Base-by-base conservation (phyloP, 2,329 filamentous ascomycete species). In the Periglandula ipomoeae region DNA sequence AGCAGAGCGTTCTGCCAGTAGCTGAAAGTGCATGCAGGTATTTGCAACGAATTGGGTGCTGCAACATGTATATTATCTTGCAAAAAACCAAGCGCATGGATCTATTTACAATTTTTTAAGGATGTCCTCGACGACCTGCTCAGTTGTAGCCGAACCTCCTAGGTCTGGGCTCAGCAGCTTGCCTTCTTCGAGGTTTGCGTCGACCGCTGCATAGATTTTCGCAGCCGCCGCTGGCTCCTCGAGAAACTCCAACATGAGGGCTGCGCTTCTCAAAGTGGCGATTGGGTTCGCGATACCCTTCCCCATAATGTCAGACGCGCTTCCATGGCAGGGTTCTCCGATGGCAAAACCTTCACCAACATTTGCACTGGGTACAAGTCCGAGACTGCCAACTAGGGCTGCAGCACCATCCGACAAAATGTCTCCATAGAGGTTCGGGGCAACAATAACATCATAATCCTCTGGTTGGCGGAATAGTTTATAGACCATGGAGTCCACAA, bases 401-500 rank as follows among this genome's bases (percentile, higher is more conserved):
- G 93, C 93, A 45, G 93, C 91, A 56, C 89, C 91, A 67, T 98
- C 93, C 2, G 89, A 95, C 35, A 98, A 77, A 58, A 98, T 93
- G 69, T 98, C 93, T 57, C 93, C 93, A 71, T 98, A 97, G 53
- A 98, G 79, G 72, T 97, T 97, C 46, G 91, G 93, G 8, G 91
- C 93, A 42, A 98, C 93, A 59, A 98, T 95, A 57, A 97, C 91
- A 67, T 98, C 93, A 81, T 97, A 98, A 63, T 85, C 85, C 62
- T 85, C 79, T 39, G 93, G 93, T 70, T 97, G 89, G 53, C 91
- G 88, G 82, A 97, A 97, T 50, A 98, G 85, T 76, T 97, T 97
- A 81, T 97, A 97, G 50, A 97, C 89, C 93, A 98, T 98, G 53
- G 85, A 91, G 71, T 98, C 93, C 54, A 98, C 91, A 59, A 98